These are phyloP conservation scores for Teratosphaeria gauchensis DNA, from an alignment of 2,329 filamentous ascomycete genomes.

Conservation along the genomic window DNA sequence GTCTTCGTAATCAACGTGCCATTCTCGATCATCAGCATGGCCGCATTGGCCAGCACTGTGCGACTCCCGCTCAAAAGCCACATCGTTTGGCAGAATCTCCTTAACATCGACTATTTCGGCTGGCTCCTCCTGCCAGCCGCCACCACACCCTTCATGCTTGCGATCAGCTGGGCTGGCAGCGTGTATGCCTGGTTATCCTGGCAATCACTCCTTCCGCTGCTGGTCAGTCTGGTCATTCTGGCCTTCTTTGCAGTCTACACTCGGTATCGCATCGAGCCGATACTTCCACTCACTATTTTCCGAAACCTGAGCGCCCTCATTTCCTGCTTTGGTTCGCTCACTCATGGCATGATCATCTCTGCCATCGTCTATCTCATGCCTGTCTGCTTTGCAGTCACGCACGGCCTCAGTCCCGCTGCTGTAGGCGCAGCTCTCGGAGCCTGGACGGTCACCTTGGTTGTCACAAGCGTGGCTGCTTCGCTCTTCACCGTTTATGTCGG, in stretches of 20 bases:
- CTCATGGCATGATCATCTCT: constrained; percentile 2
- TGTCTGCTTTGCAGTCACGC: constrained; percentile 30
- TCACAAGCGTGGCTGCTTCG: neutral
- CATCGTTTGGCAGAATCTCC: constrained; percentile 31
- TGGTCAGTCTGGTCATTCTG: constrained; percentile 29
- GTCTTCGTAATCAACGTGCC: constrained; percentile 7
- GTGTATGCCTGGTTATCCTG: constrained; percentile 6
- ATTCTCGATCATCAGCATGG: neutral
- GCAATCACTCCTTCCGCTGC: constrained; percentile 2
- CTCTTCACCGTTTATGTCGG: neutral
- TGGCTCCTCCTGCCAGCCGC: constrained; percentile 5
- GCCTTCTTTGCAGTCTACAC: constrained; percentile 32
- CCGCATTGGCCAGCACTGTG: neutral
- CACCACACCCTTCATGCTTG: neutral
- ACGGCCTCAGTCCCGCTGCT: neutral
- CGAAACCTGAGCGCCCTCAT: constrained; percentile 33
- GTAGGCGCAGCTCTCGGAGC: constrained; percentile 19
- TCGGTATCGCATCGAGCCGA: constrained; percentile 32
- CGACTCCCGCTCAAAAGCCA: neutral
- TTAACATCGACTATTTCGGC: constrained; percentile 15
- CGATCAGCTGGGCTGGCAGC: constrained; percentile 5
- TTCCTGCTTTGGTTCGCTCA: constrained; percentile 6
- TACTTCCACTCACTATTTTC: constrained; percentile 39
- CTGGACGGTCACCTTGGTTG: neutral
- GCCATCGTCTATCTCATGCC: constrained; percentile 23